Conservation (phyloP, 306 rosid species). For the Cercis canadensis region DNA sequence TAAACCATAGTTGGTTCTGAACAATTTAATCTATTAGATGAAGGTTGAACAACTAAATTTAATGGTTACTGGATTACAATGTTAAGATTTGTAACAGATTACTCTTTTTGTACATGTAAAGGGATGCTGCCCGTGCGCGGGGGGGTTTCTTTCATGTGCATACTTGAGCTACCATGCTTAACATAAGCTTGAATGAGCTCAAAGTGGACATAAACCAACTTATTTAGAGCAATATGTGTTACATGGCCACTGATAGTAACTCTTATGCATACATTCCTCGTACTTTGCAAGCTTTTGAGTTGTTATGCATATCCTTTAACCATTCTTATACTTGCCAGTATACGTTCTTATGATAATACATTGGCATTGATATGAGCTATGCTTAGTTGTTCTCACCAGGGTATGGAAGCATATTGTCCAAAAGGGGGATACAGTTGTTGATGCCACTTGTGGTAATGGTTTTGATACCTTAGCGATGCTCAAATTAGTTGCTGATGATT, state of each 20-base stretch:
- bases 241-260: neutral
- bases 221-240: conserved; percentile 15
- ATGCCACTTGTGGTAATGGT: conserved; percentile 96
- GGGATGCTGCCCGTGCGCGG: too few relatives aligned
- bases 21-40: neutral
- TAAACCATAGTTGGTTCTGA: neutral
- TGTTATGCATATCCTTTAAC: neutral
- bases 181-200: conserved; percentile 19
- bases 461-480: conserved; percentile 80
- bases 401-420: conserved; percentile 73
- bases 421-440: conserved; percentile 82
- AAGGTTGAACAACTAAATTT: neutral
- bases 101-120: neutral
- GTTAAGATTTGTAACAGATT: neutral
- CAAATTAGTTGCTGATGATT: conserved; percentile 79
- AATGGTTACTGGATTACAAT: neutral
- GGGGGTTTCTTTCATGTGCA: conserved; percentile 4
- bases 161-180: too few relatives aligned
- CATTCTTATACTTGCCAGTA: neutral
- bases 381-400: conserved; percentile 45
- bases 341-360: neutral
- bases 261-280: neutral
- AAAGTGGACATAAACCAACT: neutral
- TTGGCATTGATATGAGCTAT: conserved; percentile 18
- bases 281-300: neutral